These are phyloP conservation scores for Epipyxis sp. DNA, from an alignment of 108 stramenopile genomes.

Conservation along the genomic window DNA sequence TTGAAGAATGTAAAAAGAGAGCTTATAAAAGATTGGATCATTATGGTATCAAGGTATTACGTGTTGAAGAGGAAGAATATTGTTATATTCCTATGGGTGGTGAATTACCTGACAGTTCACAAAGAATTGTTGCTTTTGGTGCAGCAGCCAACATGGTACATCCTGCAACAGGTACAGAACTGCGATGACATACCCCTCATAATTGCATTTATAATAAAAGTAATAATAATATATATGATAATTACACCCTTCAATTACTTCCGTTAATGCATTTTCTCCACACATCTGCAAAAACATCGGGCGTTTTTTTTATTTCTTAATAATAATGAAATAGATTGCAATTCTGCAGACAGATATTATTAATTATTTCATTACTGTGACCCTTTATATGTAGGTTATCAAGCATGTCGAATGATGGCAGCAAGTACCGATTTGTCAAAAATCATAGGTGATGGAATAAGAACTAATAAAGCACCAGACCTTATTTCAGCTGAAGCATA, in stretches of 20 bases:
- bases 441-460: conserved; percentile 56
- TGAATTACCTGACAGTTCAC: conserved; percentile 72
- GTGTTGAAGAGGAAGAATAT: conserved; percentile 84
- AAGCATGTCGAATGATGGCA: conserved; percentile 48
- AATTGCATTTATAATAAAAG: no score
- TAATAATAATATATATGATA: no score
- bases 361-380: not conserved
- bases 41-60: conserved; percentile 73
- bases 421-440: conserved; percentile 57
- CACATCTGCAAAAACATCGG: no score
- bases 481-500: conserved; percentile 74
- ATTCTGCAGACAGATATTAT: no score
- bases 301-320: no score
- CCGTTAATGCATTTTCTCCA: no score
- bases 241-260: no score
- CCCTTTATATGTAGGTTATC: conserved; percentile 3
- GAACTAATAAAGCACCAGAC: conserved; percentile 58
- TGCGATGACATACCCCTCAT: no score
- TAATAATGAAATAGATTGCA: no score
- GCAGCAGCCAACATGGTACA: conserved; percentile 87
- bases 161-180: conserved; percentile 88
- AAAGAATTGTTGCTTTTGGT: conserved; percentile 80
- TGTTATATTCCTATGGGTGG: conserved; percentile 95
- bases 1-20: conserved; percentile 87
- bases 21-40: conserved; percentile 68